Conservation (phyloP, 1,284 basidiomycete genomes). For the Ceratorhiza oryzae-sativae region DNA sequence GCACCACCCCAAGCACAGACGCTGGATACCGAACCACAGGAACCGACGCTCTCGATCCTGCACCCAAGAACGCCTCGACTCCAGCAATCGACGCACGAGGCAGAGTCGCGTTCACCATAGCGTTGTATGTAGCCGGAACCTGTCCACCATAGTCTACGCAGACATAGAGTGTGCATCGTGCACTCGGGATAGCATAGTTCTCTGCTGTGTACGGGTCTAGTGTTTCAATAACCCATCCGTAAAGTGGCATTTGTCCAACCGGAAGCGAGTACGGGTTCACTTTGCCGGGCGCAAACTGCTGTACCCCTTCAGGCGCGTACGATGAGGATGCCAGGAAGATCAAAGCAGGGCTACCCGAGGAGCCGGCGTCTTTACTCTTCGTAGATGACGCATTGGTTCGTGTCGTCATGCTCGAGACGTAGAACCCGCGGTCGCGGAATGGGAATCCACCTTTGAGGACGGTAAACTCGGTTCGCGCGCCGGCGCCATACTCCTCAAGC, state of each 20-base stretch:
- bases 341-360: slow-evolving; percentile 54
- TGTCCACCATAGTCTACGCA: slow-evolving; percentile 90
- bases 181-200: slow-evolving; percentile 94
- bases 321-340: slow-evolving; percentile 81
- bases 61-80: slow-evolving; percentile 74
- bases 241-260: slow-evolving; percentile 83
- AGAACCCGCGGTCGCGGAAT: slow-evolving; percentile 89
- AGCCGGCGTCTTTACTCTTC: slow-evolving; percentile 38
- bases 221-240: slow-evolving; percentile 97
- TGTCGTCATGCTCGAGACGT: slow-evolving; percentile 78
- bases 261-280: slow-evolving; percentile 82
- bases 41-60: slow-evolving; percentile 16
- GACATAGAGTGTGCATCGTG: slow-evolving; percentile 86
- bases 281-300: slow-evolving; percentile 64
- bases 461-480: slow-evolving; percentile 72
- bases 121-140: slow-evolving; percentile 86
- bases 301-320: slow-evolving; percentile 62
- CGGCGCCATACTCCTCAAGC: slow-evolving; percentile 84
- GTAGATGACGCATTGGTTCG: slow-evolving; percentile 51
- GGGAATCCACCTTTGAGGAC: slow-evolving; percentile 83
- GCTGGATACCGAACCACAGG: slow-evolving; percentile 73
- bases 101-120: slow-evolving; percentile 82
- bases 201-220: slow-evolving; percentile 96
- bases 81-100: slow-evolving; percentile 69
- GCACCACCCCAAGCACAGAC: slow-evolving; percentile 57